These are phyloP conservation scores for Monosporascus sp. DNA, from an alignment of 2,329 filamentous ascomycete genomes.

Conservation along the genomic window DNA sequence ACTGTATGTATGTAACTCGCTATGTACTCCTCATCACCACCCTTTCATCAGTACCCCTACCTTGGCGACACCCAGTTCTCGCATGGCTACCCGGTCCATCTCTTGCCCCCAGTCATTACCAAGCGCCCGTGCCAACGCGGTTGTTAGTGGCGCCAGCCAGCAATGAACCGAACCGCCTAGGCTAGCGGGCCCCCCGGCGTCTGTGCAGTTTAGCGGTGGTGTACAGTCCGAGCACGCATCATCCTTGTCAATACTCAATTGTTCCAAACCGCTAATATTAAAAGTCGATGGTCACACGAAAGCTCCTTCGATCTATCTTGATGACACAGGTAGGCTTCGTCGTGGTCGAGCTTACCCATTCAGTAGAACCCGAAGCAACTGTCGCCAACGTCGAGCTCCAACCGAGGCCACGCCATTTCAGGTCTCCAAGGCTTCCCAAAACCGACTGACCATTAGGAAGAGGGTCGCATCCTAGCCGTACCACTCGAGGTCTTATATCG, in stretches of 20 bases:
- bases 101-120: constrained; percentile 15
- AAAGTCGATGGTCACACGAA: constrained; percentile 27
- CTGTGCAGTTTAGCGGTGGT: constrained; percentile 17
- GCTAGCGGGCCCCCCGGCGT: constrained; percentile 25
- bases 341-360: constrained; percentile 23
- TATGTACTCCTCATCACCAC: neutral
- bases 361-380: constrained; percentile 17
- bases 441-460: constrained; percentile 6
- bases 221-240: constrained; percentile 6
- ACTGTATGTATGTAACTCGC: neutral
- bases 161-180: constrained; percentile 16
- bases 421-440: constrained; percentile 16
- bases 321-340: constrained; percentile 18
- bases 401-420: constrained; percentile 22
- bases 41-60: neutral
- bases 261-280: constrained; percentile 30
- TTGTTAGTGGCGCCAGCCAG: constrained; percentile 21
- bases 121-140: constrained; percentile 24
- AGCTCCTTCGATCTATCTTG: constrained; percentile 28
- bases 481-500: constrained; percentile 27
- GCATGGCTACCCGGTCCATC: neutral
- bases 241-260: constrained; percentile 27
- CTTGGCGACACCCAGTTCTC: neutral
- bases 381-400: constrained; percentile 22
- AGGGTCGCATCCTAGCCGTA: constrained; percentile 22